These are phyloP conservation scores for Phialemonium atrogriseum DNA, from an alignment of 2,329 filamentous ascomycete genomes.

Conservation along the genomic window DNA sequence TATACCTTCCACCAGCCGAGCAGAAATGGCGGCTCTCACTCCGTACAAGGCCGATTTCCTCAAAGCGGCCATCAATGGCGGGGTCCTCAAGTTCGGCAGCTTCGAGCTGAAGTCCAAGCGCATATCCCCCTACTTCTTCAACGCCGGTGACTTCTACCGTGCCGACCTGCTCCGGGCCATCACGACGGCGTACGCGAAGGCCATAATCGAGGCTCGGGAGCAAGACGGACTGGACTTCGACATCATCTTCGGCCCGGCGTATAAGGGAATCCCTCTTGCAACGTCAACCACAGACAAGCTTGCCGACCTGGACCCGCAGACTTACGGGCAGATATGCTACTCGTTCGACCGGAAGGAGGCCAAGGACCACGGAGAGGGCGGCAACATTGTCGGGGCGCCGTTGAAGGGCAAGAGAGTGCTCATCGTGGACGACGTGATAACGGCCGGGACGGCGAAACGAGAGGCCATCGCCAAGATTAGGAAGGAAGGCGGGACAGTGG, in stretches of 20 bases:
- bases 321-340: conserved; percentile 67
- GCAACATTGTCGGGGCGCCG: conserved; percentile 80
- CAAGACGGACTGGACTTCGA: conserved; percentile 54
- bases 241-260: conserved; percentile 86
- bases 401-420: conserved; percentile 79
- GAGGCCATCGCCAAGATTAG: conserved; percentile 88
- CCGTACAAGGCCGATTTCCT: conserved; percentile 69
- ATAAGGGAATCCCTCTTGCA: conserved; percentile 94
- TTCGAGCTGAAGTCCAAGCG: conserved; percentile 92
- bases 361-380: conserved; percentile 93
- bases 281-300: conserved; percentile 70
- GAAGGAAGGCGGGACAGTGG: conserved; percentile 74
- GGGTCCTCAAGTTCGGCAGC: conserved; percentile 71
- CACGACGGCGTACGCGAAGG: conserved; percentile 69
- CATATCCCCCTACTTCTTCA: conserved; percentile 94
- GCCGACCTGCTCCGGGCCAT: conserved; percentile 71
- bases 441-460: conserved; percentile 85
- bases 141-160: conserved; percentile 83
- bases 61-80: conserved; percentile 56
- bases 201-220: conserved; percentile 43
- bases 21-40: conserved; percentile 38
- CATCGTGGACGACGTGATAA: conserved; percentile 95
- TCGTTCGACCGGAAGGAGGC: conserved; percentile 94
- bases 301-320: conserved; percentile 55
- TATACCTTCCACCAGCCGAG: too few species aligned